These are phyloP conservation scores for Moricandia moricandioides DNA, from an alignment of 345 rosid genomes.

Conservation along the genomic window DNA sequence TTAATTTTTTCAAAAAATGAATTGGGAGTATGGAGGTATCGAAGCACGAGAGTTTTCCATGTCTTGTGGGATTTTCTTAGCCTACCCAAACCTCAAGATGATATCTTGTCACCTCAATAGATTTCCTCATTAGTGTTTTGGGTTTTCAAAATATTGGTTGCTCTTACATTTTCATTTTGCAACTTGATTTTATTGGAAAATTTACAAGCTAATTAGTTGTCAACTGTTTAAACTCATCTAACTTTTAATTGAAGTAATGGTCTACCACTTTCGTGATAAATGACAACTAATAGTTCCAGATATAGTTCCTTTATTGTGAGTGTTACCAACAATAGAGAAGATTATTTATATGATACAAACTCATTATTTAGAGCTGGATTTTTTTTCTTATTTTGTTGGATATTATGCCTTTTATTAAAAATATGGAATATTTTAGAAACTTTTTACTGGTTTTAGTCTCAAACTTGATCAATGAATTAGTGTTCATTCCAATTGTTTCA, in stretches of 20 bases:
- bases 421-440: neutral
- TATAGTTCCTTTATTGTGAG: neutral
- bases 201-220: slow-evolving; percentile 4
- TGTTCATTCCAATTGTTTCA: neutral
- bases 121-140: slow-evolving; percentile 34
- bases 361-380: neutral
- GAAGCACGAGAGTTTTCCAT: slow-evolving; percentile 68
- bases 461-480: neutral
- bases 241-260: neutral
- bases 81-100: slow-evolving; percentile 43
- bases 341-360: neutral
- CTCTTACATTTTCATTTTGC: slow-evolving; percentile 17
- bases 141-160: slow-evolving; percentile 28
- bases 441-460: neutral
- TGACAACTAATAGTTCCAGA: neutral
- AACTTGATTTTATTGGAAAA: slow-evolving; percentile 18
- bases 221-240: slow-evolving; percentile 9
- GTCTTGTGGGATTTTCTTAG: slow-evolving; percentile 69
- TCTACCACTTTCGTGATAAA: neutral
- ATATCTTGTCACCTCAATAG: slow-evolving; percentile 31
- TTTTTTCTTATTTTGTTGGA: neutral
- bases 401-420: neutral
- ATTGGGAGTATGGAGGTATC: slow-evolving; percentile 33
- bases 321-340: neutral
- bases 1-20: neutral